Evolutionary conservation across 768 basidiomycete genomes (phyloP).

Genomic region (Tulasnella sp.): DNA sequence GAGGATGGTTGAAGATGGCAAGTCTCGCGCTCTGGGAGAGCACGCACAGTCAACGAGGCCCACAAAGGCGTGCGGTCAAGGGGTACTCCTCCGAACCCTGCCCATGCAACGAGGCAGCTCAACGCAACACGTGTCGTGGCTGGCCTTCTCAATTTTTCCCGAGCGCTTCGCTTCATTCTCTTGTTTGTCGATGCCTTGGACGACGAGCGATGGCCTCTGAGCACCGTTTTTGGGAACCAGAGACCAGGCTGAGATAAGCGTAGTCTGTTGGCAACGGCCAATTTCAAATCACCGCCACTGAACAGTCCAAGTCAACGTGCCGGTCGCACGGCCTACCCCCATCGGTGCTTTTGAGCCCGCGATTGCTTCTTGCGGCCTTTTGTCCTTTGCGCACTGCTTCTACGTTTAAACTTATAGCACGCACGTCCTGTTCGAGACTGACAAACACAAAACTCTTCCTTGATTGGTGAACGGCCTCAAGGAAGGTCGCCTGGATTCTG

Average conservation of each 20-base stretch:
- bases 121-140: not conserved
- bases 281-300: not conserved
- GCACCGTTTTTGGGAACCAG: not conserved
- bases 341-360: too few species aligned
- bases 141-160: not conserved
- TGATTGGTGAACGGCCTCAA: too few species aligned
- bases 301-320: too few species aligned
- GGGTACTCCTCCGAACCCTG: slow-evolving; percentile 10
- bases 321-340: too few species aligned
- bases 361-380: too few species aligned
- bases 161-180: not conserved
- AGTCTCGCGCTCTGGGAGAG: not conserved
- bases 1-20: not conserved
- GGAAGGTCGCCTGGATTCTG: too few species aligned
- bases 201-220: not conserved
- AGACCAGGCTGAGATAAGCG: not conserved
- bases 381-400: too few species aligned
- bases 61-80: slow-evolving; percentile 1
- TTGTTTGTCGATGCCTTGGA: not conserved
- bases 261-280: not conserved
- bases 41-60: slow-evolving; percentile 13
- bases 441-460: too few species aligned
- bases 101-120: slow-evolving; percentile 9
- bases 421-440: too few species aligned
- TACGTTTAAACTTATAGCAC: too few species aligned